A percentile compares a stretch with the other conserved stretches of the same genome.
Evolutionary conservation across 345 rosid genomes (phyloP).

Genomic region (Crucihimalaya himalaica): DNA sequence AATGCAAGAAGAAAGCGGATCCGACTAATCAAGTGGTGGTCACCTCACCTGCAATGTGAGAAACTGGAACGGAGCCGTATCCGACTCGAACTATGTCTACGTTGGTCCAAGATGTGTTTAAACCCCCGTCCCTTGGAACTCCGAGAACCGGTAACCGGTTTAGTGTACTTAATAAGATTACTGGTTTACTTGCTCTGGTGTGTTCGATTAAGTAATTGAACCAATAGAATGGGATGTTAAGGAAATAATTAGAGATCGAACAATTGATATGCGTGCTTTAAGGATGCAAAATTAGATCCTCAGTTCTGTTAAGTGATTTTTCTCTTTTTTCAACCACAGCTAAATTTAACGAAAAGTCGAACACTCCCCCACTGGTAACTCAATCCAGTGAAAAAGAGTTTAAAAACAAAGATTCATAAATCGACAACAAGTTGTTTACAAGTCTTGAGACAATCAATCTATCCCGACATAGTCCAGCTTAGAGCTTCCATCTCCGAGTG

Average conservation of each 20-base stretch:
- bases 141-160: constrained; percentile 25
- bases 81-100: constrained; percentile 8
- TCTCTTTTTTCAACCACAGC: no score
- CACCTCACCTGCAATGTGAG: background rate
- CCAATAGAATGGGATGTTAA: background rate
- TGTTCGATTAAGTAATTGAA: background rate
- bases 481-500: no score
- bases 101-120: background rate
- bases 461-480: no score
- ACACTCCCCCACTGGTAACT: no score
- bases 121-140: background rate
- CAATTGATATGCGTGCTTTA: no score
- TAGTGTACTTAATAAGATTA: background rate
- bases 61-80: background rate
- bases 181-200: background rate
- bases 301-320: no score
- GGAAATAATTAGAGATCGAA: background rate
- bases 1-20: constrained; percentile 11
- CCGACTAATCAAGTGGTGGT: constrained; percentile 12
- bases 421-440: no score
- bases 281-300: no score
- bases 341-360: no score
- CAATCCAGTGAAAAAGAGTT: no score
- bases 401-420: no score
- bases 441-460: no score